phyloP scores from a whole-genome alignment of 148 eudicot genomes.

The Camellia granthamiana region DNA sequence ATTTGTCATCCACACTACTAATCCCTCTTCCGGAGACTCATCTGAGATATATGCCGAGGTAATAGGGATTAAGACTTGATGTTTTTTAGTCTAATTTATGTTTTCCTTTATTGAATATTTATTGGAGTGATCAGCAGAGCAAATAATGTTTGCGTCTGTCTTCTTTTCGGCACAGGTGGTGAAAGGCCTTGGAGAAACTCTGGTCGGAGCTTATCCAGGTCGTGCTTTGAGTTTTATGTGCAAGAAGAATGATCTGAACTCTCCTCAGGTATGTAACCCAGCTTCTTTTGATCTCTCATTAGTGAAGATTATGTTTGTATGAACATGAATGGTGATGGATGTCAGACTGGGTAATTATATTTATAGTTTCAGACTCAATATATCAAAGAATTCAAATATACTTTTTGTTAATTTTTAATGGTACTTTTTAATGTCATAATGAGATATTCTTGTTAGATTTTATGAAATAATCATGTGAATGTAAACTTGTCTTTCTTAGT shows the following conservation, averaged over 20 bases:
- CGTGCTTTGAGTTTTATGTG: slow-evolving; percentile 76
- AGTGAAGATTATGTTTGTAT: no score
- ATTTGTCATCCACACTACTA: slow-evolving; percentile 94
- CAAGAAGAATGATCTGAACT: slow-evolving; percentile 68
- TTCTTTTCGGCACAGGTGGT: slow-evolving; percentile 53
- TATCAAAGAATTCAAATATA: neutral
- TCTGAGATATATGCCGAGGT: slow-evolving; percentile 95
- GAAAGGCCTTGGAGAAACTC: slow-evolving; percentile 95
- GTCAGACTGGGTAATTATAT: neutral
- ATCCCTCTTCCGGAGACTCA: slow-evolving; percentile 89
- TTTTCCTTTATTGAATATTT: neutral
- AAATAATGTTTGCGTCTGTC: neutral
- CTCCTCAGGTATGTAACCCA: slow-evolving; percentile 48
- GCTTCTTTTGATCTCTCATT: neutral
- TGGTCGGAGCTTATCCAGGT: slow-evolving; percentile 95
- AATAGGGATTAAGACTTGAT: slow-evolving; percentile 12
- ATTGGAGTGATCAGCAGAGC: neutral
- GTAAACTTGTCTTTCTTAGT: neutral
- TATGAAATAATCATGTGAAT: neutral
- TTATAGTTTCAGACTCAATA: neutral
- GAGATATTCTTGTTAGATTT: neutral
- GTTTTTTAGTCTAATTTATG: neutral
- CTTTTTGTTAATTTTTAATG: neutral
- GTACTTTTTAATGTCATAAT: neutral
- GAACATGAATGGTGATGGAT: neutral